Percentiles rank a stretch among this genome's conserved stretches.
Conservation (phyloP, 225 moss, liverwort and hornwort species). For the Sphagnum tenellum region DNA sequence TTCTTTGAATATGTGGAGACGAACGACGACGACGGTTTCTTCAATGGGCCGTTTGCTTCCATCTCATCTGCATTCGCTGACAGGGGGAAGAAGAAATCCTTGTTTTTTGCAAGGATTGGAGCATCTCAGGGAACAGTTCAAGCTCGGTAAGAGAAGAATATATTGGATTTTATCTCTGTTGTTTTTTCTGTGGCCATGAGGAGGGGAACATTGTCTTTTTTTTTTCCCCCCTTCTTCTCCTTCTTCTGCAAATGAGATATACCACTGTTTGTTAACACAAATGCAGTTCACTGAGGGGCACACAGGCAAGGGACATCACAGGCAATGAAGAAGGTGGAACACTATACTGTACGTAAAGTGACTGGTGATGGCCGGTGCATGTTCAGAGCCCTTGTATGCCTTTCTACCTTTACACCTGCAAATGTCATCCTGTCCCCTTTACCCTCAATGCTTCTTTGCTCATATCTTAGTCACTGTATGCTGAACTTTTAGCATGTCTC, state of each 20-base stretch:
- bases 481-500: too few species aligned
- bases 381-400: conserved; percentile 90
- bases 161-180: not conserved
- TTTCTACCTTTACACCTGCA: not conserved
- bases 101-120: conserved; percentile 72
- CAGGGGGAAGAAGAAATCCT: conserved; percentile 28
- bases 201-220: too few species aligned
- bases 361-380: conserved; percentile 93
- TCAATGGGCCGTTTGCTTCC: conserved; percentile 62
- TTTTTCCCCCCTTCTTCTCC: too few species aligned
- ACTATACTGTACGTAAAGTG: conserved; percentile 65
- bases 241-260: not conserved
- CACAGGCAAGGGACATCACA: conserved; percentile 61
- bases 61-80: conserved; percentile 69
- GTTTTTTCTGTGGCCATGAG: not conserved
- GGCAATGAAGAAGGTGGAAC: conserved; percentile 85
- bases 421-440: too few species aligned
- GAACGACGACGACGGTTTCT: conserved; percentile 10
- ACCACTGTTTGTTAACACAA: not conserved
- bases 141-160: conserved; percentile 37
- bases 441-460: too few species aligned
- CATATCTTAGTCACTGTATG: too few species aligned
- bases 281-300: conserved; percentile 1
- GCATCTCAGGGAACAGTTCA: conserved; percentile 30
- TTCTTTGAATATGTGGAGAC: conserved; percentile 77